phyloP scores from a whole-genome alignment of 257 asterid species.

The Knoxia roxburghii region DNA sequence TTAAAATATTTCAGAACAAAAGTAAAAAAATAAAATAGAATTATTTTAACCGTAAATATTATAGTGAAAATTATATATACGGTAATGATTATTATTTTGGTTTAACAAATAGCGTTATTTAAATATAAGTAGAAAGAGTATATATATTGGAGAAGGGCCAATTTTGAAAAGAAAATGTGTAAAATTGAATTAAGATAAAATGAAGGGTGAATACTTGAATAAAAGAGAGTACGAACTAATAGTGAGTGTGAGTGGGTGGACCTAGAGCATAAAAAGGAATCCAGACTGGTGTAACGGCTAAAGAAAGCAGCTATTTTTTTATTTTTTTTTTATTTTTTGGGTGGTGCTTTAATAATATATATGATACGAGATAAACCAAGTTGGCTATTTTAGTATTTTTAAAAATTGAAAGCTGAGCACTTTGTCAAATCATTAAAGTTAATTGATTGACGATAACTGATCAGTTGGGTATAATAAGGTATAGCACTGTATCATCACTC shows the following conservation, averaged over 20 bases:
- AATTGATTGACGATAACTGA: too few relatives aligned
- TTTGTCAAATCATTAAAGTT: slow-evolving; percentile 20
- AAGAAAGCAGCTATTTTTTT: slow-evolving; percentile 13
- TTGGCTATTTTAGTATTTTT: slow-evolving; percentile 32
- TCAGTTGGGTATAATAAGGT: slow-evolving; percentile 17
- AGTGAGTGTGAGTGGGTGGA: slow-evolving; percentile 14
- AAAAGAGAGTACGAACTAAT: neutral
- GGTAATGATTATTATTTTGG: too few relatives aligned
- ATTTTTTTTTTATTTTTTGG: too few relatives aligned
- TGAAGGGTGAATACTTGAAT: slow-evolving; percentile 5
- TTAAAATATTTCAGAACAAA: too few relatives aligned
- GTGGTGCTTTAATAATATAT: neutral
- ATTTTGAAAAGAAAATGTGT: neutral
- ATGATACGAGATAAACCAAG: slow-evolving; percentile 16
- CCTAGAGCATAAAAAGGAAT: slow-evolving; percentile 6
- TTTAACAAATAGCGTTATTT: too few relatives aligned
- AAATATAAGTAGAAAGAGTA: too few relatives aligned
- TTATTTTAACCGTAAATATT: too few relatives aligned
- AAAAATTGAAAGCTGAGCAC: slow-evolving; percentile 31
- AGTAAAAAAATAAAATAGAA: too few relatives aligned
- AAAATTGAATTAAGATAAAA: too few relatives aligned
- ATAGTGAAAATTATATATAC: too few relatives aligned
- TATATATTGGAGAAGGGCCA: too few relatives aligned
- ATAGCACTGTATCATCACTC: slow-evolving; percentile 23
- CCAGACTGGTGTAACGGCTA: slow-evolving; percentile 21